Base-by-base conservation (phyloP, 2,329 filamentous ascomycete species). In the Aspergillus felis region DNA sequence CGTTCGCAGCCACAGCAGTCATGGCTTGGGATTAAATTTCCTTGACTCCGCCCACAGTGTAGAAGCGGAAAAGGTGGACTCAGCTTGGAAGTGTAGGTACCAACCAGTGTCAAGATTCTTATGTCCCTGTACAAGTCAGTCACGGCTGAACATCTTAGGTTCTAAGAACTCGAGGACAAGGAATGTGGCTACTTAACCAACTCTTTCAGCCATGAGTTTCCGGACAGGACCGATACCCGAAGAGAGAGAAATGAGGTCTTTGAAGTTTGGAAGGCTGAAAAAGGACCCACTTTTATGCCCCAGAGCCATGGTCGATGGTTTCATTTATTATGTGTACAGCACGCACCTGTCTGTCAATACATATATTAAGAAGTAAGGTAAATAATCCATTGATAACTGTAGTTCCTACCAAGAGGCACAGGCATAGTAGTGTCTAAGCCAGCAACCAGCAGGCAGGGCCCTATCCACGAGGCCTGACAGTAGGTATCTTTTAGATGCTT, bases 1-100 rank as follows among this genome's bases (percentile, higher is more conserved):
- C 59, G 60, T 59, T 63, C 59, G 54, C 59, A 65, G 62, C 61
- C 53, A 57, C 57, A 50, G 53, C 60, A 56, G 51, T 53, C 46
- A 53, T 53, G 35, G 56, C 54, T 57, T 55, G 22, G 20, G 10
- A 24, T 24, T 22, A 9, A 24, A 17, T 59, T 52, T 63, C 57
- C 59, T 58, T 58, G 60, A 61, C 55, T 65, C 57, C 41, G 14
- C 32, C 32, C 7, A 17, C 14, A 17, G 5, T 17, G 32, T 35
- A 35, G 32, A 17, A 35, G 12, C 14, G 12, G 14, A 6, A 6
- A 35, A 35, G 32, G 14, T 35, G 20, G 22, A 27, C 47, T 49
- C 47, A 22, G 28, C 47, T 49, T 14, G 2, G 32, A 35, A 35
- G 4, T 17, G 32, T 25, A 25, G 25, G 25, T 14, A 35, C 32